Base-by-base conservation (phyloP, 2,329 filamentous ascomycete genomes). In the Kalmusia sp. region DNA sequence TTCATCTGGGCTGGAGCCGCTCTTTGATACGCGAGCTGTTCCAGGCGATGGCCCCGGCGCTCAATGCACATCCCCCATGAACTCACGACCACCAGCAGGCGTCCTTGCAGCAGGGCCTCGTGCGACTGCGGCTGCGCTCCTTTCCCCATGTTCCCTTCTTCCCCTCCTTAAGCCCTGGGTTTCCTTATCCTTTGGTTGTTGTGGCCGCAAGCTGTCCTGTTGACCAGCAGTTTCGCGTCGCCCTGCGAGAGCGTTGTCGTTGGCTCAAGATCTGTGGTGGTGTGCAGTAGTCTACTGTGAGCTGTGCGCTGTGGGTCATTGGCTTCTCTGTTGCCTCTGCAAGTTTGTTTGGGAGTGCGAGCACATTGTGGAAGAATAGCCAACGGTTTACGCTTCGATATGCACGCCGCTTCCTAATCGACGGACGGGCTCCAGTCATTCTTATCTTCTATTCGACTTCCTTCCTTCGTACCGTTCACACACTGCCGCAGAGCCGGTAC, bases 161-260 rank as follows among this genome's bases (percentile, higher is more conserved):
- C 46, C 37, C 40, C 25, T 50, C 39, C 41, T 44, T 39, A 24
- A 45, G 40, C 28, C 49, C 31, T 48, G 44, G 51, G 55, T 62
- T 65, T 54, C 58, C 59, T 63, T 58, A 72, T 72, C 67, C 44
- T 47, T 28, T 47, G 44, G 33, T 37, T 19, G 22, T 30, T 28
- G 44, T 27, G 19, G 27, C n/a, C 40, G 71, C 67, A 59, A 73
- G 64, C 67, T 59, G 69, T 68, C 64, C 66, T 72, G 65, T 66
- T 58, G 58, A 71, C 64, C 61, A 58, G 59, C 61, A 62, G 70
- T 73, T 72, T 73, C 70, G 67, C 55, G 62, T 68, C 63, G 67
- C 58, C 63, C 64, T 58, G 45, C 43, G 59, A 63, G 55, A 56
- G 44, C 52, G 59, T 62, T 49, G 66, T 71, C 64, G 66, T 73